A percentile compares a stretch with the other conserved stretches of the same genome.
Conservation (phyloP, 2,329 filamentous ascomycete genomes). For the Monilinia laxa region DNA sequence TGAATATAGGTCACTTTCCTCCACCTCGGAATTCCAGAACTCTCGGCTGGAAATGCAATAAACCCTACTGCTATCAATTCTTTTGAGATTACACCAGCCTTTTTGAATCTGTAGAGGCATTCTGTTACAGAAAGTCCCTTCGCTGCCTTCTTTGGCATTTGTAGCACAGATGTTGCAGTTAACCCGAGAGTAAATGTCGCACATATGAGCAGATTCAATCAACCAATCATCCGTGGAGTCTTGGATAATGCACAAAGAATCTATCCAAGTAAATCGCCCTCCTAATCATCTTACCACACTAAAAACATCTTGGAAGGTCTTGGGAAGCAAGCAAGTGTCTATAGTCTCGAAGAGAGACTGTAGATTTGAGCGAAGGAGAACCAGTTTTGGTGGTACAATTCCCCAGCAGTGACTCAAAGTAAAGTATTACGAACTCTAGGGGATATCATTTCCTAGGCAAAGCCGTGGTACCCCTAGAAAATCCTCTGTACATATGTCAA, state of each 20-base stretch:
- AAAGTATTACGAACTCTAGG: background rate
- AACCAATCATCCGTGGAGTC: background rate
- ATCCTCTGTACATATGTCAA: background rate
- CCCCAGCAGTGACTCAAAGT: background rate
- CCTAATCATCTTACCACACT: background rate
- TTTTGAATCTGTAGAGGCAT: background rate
- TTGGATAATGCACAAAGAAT: background rate
- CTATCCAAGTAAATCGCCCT: background rate
- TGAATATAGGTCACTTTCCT: background rate
- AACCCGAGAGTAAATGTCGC: background rate
- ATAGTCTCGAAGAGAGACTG: background rate
- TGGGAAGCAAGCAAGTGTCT: background rate
- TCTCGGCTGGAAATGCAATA: fast-evolving
- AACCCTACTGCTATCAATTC: background rate
- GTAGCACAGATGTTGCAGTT: background rate
- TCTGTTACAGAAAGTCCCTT: background rate
- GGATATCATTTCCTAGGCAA: background rate
- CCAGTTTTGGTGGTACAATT: fast-evolving
- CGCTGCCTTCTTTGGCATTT: background rate
- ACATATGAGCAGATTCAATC: background rate
- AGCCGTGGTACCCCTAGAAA: background rate
- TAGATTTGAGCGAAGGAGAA: background rate
- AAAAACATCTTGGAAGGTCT: background rate
- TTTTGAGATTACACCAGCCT: background rate
- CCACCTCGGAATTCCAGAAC: background rate